These are phyloP conservation scores for Trichoderma oligosporum DNA, from an alignment of 2,329 filamentous ascomycete species.

Conservation along the genomic window DNA sequence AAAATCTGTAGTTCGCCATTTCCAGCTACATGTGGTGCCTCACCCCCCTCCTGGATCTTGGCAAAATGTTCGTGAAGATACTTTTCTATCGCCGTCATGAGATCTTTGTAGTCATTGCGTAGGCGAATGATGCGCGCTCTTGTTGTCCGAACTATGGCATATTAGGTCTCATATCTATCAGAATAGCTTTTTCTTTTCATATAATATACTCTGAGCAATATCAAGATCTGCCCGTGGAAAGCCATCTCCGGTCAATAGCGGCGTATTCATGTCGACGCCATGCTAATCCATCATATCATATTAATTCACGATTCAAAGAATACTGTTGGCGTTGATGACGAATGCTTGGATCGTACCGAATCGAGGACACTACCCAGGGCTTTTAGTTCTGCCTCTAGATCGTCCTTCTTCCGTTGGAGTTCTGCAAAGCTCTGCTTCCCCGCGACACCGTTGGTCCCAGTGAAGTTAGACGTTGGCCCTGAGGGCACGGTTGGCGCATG, in stretches of 20 bases:
- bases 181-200: background rate
- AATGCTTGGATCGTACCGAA: constrained; percentile 57
- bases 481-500: constrained; percentile 63
- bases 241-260: constrained; percentile 81
- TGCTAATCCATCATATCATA: constrained; percentile 64
- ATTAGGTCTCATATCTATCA: background rate
- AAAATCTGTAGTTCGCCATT: constrained; percentile 31
- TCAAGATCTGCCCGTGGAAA: constrained; percentile 93
- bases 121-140: constrained; percentile 83
- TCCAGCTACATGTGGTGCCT: constrained; percentile 23
- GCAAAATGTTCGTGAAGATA: constrained; percentile 89
- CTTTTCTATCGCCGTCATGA: constrained; percentile 81
- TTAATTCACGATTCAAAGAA: background rate
- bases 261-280: constrained; percentile 86
- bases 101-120: constrained; percentile 86
- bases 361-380: constrained; percentile 83
- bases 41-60: constrained; percentile 54
- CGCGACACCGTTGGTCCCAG: constrained; percentile 57
- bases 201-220: constrained; percentile 74
- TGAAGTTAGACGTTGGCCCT: constrained; percentile 63
- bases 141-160: constrained; percentile 77
- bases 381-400: constrained; percentile 80
- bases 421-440: constrained; percentile 68
- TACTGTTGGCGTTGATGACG: background rate
- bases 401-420: constrained; percentile 79